Base-by-base conservation (phyloP, 805 yeast genomes). In the Candida silvicultrix region DNA sequence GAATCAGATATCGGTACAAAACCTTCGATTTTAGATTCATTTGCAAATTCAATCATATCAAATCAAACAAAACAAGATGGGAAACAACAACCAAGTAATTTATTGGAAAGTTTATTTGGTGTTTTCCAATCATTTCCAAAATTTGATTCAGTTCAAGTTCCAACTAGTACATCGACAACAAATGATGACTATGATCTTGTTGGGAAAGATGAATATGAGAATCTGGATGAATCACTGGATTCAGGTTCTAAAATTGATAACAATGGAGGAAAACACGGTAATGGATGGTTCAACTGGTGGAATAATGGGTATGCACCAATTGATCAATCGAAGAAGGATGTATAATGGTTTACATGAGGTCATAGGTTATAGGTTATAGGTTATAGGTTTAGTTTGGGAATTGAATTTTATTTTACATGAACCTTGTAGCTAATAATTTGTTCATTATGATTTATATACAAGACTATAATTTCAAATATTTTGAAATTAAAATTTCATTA, bases 181-280 rank as follows among this genome's bases (percentile, higher is more conserved):
- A 20, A 5, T 10, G 11, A 11, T 15, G 81, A 71, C 32, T 76
- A 68, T 59, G 80, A 75, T 46, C 59, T 77, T 23, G 75, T 77
- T 38, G 75, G 69, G 35, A 55, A 57, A 35, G 60, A 56, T 12
- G 65, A 60, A n/a, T 36, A 52, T 43, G 21, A 44, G 37, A 36
- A 34, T 14, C 16, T 42, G 9, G 37, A 8, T 25, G 20, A 23
- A 9, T 7, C 18, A 11, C 16, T 18, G 8, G 40, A 23, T 8
- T n/a, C 23, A 12, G 25, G 7, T 5, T 20, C 18, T 23, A 12
- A 19, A 21, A 25, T 22, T 12, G 11, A 20, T 22, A n/a, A 18
- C 18, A 10, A 21, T 16, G 39, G 40, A 28, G 8, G 9, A 28
- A 28, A 28, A 10, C 12, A 28, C 5, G 25, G 25, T 10, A 28